Evolutionary conservation across 495 filamentous ascomycete species (phyloP).

Genomic region (Aspergillus cristatus): DNA sequence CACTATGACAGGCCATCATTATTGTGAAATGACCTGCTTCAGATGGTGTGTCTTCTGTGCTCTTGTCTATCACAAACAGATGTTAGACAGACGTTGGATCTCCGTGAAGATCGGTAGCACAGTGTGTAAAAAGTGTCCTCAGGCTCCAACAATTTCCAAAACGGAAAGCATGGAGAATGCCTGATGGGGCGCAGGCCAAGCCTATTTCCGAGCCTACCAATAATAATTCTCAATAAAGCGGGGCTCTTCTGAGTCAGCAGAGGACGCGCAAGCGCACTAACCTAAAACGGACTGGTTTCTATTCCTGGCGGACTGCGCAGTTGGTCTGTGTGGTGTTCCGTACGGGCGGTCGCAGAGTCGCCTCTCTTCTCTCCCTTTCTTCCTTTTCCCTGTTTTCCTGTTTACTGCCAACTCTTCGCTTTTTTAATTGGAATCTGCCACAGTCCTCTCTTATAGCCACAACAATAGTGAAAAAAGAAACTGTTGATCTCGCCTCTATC

Average conservation of each 20-base stretch:
- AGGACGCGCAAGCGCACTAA: constrained; percentile 31
- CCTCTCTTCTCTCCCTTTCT: constrained; percentile 6
- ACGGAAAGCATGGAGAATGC: not conserved
- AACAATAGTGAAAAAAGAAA: not conserved
- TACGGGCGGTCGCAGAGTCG: constrained; percentile 1
- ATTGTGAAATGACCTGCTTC: too few relatives aligned
- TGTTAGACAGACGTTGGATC: too few relatives aligned
- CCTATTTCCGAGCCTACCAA: constrained; percentile 1
- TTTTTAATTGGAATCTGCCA: too few relatives aligned
- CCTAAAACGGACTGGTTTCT: constrained; percentile 12
- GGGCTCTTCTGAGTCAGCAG: constrained; percentile 23
- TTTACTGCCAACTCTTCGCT: constrained; percentile 1
- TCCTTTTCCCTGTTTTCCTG: constrained; percentile 3
- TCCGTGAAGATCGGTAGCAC: too few relatives aligned
- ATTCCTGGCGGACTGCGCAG: constrained; percentile 15
- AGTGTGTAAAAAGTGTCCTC: too few relatives aligned
- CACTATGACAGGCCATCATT: too few relatives aligned
- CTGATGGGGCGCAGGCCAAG: constrained; percentile 2
- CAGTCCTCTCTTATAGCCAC: too few relatives aligned
- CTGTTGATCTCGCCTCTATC: too few relatives aligned
- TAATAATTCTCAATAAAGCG: not conserved
- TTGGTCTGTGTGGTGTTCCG: not conserved
- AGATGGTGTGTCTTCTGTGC: too few relatives aligned
- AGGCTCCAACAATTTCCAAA: too few relatives aligned
- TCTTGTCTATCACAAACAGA: too few relatives aligned